Conservation (phyloP, 352 stramenopile species). For the Phytophthora lateralis region DNA sequence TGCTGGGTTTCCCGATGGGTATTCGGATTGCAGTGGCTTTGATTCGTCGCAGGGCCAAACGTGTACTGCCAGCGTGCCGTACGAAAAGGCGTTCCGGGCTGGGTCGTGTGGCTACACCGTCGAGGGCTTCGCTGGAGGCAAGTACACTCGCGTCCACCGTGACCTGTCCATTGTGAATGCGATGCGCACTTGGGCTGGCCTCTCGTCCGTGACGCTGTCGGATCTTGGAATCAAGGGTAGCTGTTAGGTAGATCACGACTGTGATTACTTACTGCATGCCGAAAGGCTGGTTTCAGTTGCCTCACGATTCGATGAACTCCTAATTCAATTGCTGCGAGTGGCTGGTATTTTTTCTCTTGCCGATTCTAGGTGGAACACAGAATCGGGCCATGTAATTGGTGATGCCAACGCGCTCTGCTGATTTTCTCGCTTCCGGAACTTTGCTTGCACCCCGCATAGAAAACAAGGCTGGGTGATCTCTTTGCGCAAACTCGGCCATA, state of each 20-base stretch:
- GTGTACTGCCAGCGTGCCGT: slow-evolving; percentile 47
- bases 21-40: slow-evolving; percentile 51
- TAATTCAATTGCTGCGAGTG: too few species aligned
- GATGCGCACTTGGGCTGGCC: slow-evolving; percentile 60
- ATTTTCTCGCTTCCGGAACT: too few species aligned
- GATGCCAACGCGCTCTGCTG: too few species aligned
- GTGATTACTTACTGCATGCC: not conserved
- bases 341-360: too few species aligned
- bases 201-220: slow-evolving; percentile 35
- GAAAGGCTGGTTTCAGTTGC: not conserved
- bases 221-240: slow-evolving; percentile 49
- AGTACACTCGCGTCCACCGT: slow-evolving; percentile 75
- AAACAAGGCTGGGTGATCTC: too few species aligned
- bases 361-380: too few species aligned
- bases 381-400: too few species aligned
- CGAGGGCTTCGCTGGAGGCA: slow-evolving; percentile 50
- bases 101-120: slow-evolving; percentile 70
- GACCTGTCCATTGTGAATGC: slow-evolving; percentile 70
- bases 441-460: too few species aligned
- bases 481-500: too few species aligned
- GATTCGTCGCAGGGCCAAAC: slow-evolving; percentile 36
- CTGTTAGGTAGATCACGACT: slow-evolving; percentile 25
- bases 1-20: slow-evolving; percentile 59
- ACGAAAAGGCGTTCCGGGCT: slow-evolving; percentile 53
- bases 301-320: too few species aligned